Evolutionary conservation across 441 rosid genomes (phyloP), one percentile per base, ranked within the genome.

Genomic region (Populus tomentosa): DNA sequence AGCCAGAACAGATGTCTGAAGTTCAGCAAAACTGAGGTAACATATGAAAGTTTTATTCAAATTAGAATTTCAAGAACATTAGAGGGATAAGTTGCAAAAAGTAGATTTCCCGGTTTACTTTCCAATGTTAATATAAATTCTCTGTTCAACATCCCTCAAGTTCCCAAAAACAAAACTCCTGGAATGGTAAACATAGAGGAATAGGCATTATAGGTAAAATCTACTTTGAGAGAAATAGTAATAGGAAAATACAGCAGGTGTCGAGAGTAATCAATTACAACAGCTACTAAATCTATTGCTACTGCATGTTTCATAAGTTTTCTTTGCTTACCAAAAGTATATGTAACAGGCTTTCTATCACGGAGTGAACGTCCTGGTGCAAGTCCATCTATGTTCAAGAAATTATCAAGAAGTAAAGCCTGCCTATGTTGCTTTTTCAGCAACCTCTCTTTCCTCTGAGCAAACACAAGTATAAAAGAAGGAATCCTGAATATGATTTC

Each of bases 351-450:
- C 75, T 96, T 96, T 82, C 99, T 89, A 79, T 94, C 98, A 78
- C 99, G 99, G 75, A 90, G 98, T 71, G 98, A 87, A 30, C 99
- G 99, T 66, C 98, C 99, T 14, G 87, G 85, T 84, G 82, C 97
- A 88, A 90, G 92, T 74, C 96, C 98, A 59, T 96, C 98, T 36
- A 88, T 88, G 81, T 65, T 83, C 88, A 92, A 36, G 84, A 80
- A 90, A 89, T 88, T 96, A 84, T 96, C 91, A 62, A 94, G 97
- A 80, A 94, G 98, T 75, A 94, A 83, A 71, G 98, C 98, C 86
- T 96, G 95, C 83, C 98, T 90, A 73, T 96, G 99, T 80, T 96
- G 99, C 83, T 90, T 96, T 84, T 96, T 96, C 85, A 96, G 86
- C 86, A 94, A 79, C 83, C 80, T 94, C 86, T 96, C 98, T 84